Base-by-base conservation (phyloP, 306 rosid genomes). In the Castanea sativa region DNA sequence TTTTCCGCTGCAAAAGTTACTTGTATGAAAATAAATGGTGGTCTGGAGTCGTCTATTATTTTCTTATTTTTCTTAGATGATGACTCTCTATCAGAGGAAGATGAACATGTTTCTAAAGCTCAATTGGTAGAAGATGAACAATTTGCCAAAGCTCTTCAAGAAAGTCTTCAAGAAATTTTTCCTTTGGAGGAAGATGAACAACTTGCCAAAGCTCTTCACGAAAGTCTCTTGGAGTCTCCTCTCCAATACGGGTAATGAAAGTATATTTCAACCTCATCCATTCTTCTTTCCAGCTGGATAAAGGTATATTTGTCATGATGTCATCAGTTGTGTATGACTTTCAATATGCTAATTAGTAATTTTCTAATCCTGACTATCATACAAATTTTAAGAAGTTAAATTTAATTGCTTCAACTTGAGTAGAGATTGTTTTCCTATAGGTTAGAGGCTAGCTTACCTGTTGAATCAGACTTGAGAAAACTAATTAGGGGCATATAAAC, bases 211-310 rank as follows among this genome's bases (percentile, higher is more conserved):
- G 4, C 53, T 49, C 53, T 49, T 11, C 53, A 96, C 80, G 98
- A 93, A 87, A 96, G 97, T 82, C 83, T 91, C 81, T 86, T 78
- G 45, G 77, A 70, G 74, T 89, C 94, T 80, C 91, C 92, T 80
- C 93, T 93, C 45, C 45, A 11, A 83, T 32, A 81, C 64, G 82
- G 83, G 87, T n/a, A 60, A 45, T 11, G 87, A 88, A 71, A 90
- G 88, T 69, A 71, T 77, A 35, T 89, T 84, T 80, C 92, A 86
- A 71, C 98, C 94, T 59, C 78, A 32, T 78, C 59, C 93, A 30
- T 76, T 83, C 79, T 81, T 83, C 76, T 76, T 76, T 76, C 82
- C 96, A 51, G 59, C 96, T 25, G 89, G 92, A 73, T 76, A 86
- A 90, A 93, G 98, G 99, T 96, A 85, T 76, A 53, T 82, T 12